phyloP scores from a whole-genome alignment of 148 eudicot species.

The Fagopyrum esculentum region DNA sequence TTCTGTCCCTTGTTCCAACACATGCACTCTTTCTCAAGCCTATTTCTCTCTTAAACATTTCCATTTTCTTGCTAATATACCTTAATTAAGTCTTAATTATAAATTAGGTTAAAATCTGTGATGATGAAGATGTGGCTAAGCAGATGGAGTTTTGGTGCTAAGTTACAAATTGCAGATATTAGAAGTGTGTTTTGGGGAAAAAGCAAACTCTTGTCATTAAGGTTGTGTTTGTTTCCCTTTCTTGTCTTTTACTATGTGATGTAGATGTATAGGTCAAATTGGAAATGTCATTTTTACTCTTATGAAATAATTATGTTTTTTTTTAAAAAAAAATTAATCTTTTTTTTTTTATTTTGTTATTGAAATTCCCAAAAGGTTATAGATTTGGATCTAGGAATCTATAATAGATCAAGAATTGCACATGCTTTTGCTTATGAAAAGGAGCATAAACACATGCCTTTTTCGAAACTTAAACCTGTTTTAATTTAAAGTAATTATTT shows the following conservation, averaged over 20 bases:
- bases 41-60: background rate
- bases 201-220: slow-evolving; percentile 13
- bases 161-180: slow-evolving; percentile 8
- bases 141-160: background rate
- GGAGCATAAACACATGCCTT: slow-evolving; percentile 13
- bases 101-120: background rate
- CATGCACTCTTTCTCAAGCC: slow-evolving; percentile 10
- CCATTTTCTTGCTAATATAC: background rate
- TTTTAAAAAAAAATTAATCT: background rate
- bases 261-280: slow-evolving; percentile 5
- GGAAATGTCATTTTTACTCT: background rate
- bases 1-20: background rate
- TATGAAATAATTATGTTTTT: background rate
- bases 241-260: slow-evolving; percentile 11
- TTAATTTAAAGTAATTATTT: background rate
- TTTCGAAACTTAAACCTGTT: slow-evolving; percentile 7
- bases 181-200: slow-evolving; percentile 1
- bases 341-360: background rate
- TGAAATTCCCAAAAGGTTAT: slow-evolving; percentile 9
- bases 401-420: slow-evolving; percentile 9
- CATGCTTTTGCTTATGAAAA: slow-evolving; percentile 14
- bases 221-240: slow-evolving; percentile 12
- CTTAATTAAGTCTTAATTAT: background rate
- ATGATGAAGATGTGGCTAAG: background rate
- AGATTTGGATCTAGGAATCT: slow-evolving; percentile 14